Base-by-base conservation (phyloP, 208 protist species). In the Histomonas meleagridis region DNA sequence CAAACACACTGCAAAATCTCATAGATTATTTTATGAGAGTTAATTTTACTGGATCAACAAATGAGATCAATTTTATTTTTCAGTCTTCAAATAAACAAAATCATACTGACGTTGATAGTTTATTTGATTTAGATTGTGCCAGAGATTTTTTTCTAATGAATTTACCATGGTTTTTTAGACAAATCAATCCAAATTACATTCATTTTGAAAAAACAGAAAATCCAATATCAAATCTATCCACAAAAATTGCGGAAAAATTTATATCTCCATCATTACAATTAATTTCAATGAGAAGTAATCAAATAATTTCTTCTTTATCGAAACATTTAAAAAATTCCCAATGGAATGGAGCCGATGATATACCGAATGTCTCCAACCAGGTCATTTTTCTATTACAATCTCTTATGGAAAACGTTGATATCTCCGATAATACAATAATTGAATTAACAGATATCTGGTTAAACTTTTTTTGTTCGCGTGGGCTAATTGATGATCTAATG, bases 341-440 rank as follows among this genome's bases (percentile, higher is more conserved):
- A 86, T 86, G 76, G 76, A 86, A 86, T 14, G 76, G 76, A 10
- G 76, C 51, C 5, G 38, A 55, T 55, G 76, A 86, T 55, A 86
- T 86, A 57, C 38, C 76, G 14, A 23, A 14, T n/a, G 32, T 86
- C 32, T 86, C 76, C 9, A 14, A 86, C 10, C 51, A 55, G 35
- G 7, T 86, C 10, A 43, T 86, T 55, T 18, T 12, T 35, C 26
- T 86, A 32, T 16, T 86, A 1, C 16, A 40, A 16, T 51, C 43
- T 32, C n/a, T 46, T 38, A 40, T n/a, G 0, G 38, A 28, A 18
- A 51, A 14, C 4, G 18, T 40, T 5, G 21, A 55, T 16, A 38
- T 46, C 3, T 51, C 76, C 21, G 40, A 43, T 26, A n/a, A 55
- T 14, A 46, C 46, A 32, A 43, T 23, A n/a, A 48, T 55, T 55